These are phyloP conservation scores for Conringia planisiliqua DNA, from an alignment of 345 rosid genomes.

Conservation along the genomic window DNA sequence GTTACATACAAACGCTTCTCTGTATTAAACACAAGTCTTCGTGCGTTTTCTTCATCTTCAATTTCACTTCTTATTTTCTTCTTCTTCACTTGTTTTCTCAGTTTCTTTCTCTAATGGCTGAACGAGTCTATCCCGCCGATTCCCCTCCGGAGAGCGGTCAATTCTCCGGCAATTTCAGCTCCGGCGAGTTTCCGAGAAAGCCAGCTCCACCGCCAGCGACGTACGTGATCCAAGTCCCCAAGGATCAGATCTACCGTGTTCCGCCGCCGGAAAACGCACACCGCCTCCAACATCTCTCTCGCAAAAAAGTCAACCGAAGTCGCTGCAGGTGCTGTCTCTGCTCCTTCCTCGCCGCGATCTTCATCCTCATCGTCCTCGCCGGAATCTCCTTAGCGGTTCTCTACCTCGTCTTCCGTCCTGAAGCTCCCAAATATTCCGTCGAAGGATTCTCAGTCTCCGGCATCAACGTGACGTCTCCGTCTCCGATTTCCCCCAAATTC, in stretches of 20 bases:
- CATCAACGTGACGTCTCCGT: constrained; percentile 47
- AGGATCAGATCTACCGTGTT: constrained; percentile 81
- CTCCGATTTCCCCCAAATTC: constrained; percentile 52
- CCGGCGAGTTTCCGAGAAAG: constrained; percentile 38
- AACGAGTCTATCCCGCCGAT: constrained; percentile 33
- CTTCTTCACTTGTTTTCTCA: neutral
- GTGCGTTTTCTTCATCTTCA: neutral
- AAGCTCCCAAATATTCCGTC: constrained; percentile 56
- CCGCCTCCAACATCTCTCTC: constrained; percentile 54
- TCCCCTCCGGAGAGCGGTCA: constrained; percentile 33
- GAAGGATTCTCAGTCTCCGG: constrained; percentile 50
- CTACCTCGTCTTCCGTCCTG: constrained; percentile 65
- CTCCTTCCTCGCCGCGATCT: constrained; percentile 31
- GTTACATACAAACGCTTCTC: constrained; percentile 13
- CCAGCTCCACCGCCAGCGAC: constrained; percentile 55
- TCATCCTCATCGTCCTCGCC: constrained; percentile 40
- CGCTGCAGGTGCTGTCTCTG: constrained; percentile 50
- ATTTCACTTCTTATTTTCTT: neutral
- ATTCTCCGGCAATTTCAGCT: constrained; percentile 37
- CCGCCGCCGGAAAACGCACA: constrained; percentile 82
- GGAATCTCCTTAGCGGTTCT: constrained; percentile 49
- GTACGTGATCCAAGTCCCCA: constrained; percentile 81
- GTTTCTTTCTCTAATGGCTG: constrained; percentile 28
- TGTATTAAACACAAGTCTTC: neutral
- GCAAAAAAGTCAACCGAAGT: constrained; percentile 33